These are phyloP conservation scores for Kwoniella europaea DNA, from an alignment of 768 basidiomycete genomes.

Conservation along the genomic window DNA sequence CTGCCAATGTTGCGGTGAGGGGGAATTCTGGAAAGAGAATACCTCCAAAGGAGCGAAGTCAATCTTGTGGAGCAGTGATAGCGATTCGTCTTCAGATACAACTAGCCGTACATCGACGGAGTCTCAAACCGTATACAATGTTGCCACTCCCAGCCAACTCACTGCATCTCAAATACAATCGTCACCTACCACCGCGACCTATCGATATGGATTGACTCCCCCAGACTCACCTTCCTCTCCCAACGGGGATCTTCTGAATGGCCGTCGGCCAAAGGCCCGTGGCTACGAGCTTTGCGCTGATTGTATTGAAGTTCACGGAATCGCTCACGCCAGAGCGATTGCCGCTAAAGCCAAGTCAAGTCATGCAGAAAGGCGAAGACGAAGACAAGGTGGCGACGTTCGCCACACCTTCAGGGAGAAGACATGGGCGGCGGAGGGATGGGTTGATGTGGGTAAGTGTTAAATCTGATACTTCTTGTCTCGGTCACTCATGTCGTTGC, in stretches of 20 bases:
- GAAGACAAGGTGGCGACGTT: conserved; percentile 63
- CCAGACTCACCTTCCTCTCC: conserved; percentile 8
- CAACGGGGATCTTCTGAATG: background rate
- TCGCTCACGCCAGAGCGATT: conserved; percentile 67
- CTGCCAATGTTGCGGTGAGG: conserved; percentile 81
- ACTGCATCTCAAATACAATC: conserved; percentile 2
- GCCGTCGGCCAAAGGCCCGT: conserved; percentile 4
- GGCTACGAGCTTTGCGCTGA: conserved; percentile 85
- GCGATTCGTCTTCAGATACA: conserved; percentile 25
- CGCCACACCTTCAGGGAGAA: conserved; percentile 87
- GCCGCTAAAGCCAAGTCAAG: conserved; percentile 11
- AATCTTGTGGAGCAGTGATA: conserved; percentile 3
- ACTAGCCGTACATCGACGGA: conserved; percentile 17
- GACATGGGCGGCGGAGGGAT: conserved; percentile 79
- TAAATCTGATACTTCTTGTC: background rate
- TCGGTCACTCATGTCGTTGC: conserved; percentile 35
- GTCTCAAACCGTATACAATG: conserved; percentile 34
- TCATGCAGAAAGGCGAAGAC: conserved; percentile 1
- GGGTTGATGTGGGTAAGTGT: conserved; percentile 84
- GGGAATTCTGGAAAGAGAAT: conserved; percentile 49
- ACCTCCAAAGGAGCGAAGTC: conserved; percentile 26
- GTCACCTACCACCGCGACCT: conserved; percentile 10
- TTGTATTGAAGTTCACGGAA: conserved; percentile 78
- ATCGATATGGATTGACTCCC: conserved; percentile 9
- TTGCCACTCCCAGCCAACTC: background rate